Evolutionary conservation across 108 stramenopile genomes (phyloP).

Genomic region (Stephanodiscus minutulus): DNA sequence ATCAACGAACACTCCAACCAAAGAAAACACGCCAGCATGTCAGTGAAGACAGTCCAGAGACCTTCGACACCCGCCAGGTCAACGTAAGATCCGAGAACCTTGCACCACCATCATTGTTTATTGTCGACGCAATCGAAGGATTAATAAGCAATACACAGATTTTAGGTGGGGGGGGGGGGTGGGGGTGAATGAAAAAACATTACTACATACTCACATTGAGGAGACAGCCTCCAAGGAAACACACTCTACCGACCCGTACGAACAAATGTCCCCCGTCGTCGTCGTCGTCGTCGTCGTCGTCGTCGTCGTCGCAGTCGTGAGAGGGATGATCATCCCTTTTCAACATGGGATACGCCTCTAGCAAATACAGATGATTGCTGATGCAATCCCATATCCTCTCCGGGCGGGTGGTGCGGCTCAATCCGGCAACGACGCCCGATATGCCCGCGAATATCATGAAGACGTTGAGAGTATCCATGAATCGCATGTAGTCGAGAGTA

Average conservation of each 20-base stretch:
- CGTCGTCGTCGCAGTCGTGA: not conserved
- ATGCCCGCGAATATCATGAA: slow-evolving; percentile 21
- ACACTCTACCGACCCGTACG: slow-evolving; percentile 6
- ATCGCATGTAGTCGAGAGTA: slow-evolving; percentile 11
- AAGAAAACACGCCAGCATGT: slow-evolving; percentile 10
- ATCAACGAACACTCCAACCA: slow-evolving; percentile 15
- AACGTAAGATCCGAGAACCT: slow-evolving; percentile 16
- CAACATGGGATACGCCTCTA: slow-evolving; percentile 10
- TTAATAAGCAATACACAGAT: not conserved
- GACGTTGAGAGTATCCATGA: slow-evolving; percentile 7
- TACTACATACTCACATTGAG: slow-evolving; percentile 1
- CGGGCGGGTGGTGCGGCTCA: not conserved
- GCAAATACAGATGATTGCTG: slow-evolving; percentile 13
- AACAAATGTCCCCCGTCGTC: not conserved
- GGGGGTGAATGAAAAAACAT: not conserved
- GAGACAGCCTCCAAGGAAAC: slow-evolving; percentile 8
- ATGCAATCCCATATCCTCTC: slow-evolving; percentile 8
- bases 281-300: not conserved
- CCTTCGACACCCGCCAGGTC: not conserved
- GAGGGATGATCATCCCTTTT: not conserved
- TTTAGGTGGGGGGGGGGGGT: too few species aligned
- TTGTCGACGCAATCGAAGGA: not conserved
- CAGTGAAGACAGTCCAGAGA: not conserved
- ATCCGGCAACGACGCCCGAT: slow-evolving; percentile 12
- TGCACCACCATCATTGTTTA: not conserved